Conservation (phyloP, 495 filamentous ascomycete genomes). For the Neurospora sp. region DNA sequence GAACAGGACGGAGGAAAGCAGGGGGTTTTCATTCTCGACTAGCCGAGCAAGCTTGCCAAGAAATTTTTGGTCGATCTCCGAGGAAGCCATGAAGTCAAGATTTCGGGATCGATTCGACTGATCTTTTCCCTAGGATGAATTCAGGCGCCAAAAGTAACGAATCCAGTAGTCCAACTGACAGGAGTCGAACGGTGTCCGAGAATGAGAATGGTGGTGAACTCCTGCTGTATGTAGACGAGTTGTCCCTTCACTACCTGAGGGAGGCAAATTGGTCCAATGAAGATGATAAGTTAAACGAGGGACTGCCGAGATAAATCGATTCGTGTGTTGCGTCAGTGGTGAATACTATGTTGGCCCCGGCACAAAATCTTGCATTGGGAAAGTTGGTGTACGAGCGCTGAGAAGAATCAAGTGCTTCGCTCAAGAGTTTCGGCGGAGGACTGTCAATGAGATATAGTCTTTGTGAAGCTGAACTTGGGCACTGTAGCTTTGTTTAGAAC, state of each 20-base stretch:
- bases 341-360: not conserved
- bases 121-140: not conserved
- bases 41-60: slow-evolving; percentile 74
- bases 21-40: slow-evolving; percentile 58
- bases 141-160: not conserved
- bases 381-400: not conserved
- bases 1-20: slow-evolving; percentile 72
- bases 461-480: not conserved
- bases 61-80: slow-evolving; percentile 95
- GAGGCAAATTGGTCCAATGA: not conserved
- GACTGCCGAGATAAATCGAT: slow-evolving; percentile 12
- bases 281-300: slow-evolving; percentile 18
- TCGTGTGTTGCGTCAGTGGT: slow-evolving; percentile 13
- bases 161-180: not conserved
- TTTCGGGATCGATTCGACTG: not conserved
- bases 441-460: not conserved
- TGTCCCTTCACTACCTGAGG: not conserved
- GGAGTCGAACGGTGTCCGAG: not conserved
- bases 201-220: not conserved
- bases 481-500: not conserved
- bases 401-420: not conserved
- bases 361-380: not conserved
- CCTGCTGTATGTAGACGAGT: not conserved
- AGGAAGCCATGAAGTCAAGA: slow-evolving; percentile 65
- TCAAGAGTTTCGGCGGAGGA: not conserved